Base-by-base conservation (phyloP, 2,329 filamentous ascomycete genomes). In the Aspergillus fructus region DNA sequence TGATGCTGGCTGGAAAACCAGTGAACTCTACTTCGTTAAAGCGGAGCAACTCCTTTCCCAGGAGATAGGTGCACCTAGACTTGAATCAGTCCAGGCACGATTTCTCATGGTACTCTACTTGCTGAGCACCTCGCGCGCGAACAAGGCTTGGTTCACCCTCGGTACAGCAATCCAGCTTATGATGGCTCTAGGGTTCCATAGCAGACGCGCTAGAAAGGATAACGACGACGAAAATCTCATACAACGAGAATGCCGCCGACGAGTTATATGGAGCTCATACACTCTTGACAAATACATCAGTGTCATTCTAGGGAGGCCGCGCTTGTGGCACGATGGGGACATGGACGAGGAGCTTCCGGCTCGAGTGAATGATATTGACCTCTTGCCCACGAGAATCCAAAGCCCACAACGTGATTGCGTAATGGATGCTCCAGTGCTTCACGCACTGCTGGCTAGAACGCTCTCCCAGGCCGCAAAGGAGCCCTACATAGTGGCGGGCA, bases 281-380 rank as follows among this genome's bases (percentile, higher is more conserved):
- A 76, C 73, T 2, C 61, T 77, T 4, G 75, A 77, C 49, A 71
- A 71, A 34, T 77, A 77, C 53, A 56, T 76, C 9, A 74, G 71
- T 45, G 64, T 74, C 8, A 72, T 76, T 7, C 63, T 76, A 6
- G 75, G 75, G 4, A 64, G 74, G 11, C 74, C 74, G 8, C 62
- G 69, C 2, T 56, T 76, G 9, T 66, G 75, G 24, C 67, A 74
- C 19, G 68, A 75, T 12, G 68, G 72, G 17, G 66, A 68, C 24
- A 13, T 85, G 37, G 83, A 86, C 53, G 83, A 85, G 55, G 76
- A 79, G 1, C 76, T 82, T n/a, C 83, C 83, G 2, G 55, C 59
- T 3, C 40, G 59, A 21, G 54, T 59, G 11, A 62, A 62, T 46
- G 65, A 67, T 12, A 55, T 62, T 13, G 60, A 64, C 11, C 55